phyloP scores from a whole-genome alignment of 2,329 filamentous ascomycete genomes.

The Immersiporthe knoxdaviesiana region DNA sequence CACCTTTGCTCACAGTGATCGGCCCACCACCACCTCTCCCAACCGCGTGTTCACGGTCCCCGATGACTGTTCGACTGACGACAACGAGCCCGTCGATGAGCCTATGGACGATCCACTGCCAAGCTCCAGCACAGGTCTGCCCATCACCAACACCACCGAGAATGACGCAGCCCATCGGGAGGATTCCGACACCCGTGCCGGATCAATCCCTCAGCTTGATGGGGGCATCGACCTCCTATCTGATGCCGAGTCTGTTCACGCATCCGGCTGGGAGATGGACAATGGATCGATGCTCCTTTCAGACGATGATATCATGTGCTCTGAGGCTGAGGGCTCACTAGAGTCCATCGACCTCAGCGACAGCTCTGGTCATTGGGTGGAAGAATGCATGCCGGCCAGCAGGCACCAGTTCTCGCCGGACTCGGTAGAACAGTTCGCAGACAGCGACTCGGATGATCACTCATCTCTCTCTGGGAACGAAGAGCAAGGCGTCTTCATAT shows the following conservation, averaged over 20 bases:
- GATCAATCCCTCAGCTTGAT: slow-evolving; percentile 11
- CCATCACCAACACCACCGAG: background rate
- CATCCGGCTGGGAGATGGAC: background rate
- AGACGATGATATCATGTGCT: slow-evolving; percentile 22
- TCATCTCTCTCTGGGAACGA: slow-evolving; percentile 6
- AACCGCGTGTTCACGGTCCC: slow-evolving; percentile 28
- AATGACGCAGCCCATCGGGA: background rate
- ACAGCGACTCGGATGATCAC: slow-evolving; percentile 8
- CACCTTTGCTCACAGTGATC: background rate
- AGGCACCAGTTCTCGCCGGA: slow-evolving; percentile 9
- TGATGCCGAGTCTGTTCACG: slow-evolving; percentile 3
- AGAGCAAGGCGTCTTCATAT: background rate
- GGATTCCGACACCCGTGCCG: background rate
- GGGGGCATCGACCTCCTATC: slow-evolving; percentile 14
- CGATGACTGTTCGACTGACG: slow-evolving; percentile 28
- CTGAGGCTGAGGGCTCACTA: slow-evolving; percentile 12
- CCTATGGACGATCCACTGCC: background rate
- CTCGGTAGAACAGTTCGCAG: slow-evolving; percentile 13
- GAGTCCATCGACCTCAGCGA: slow-evolving; percentile 12
- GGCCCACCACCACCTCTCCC: slow-evolving; percentile 19
- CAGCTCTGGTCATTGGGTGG: background rate
- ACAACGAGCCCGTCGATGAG: slow-evolving; percentile 28
- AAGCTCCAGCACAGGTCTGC: background rate
- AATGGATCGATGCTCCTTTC: slow-evolving; percentile 21
- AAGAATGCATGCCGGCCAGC: background rate